These are phyloP conservation scores for Vitis hybrid DNA, from an alignment of 177 flowering plant genomes.

Conservation along the genomic window DNA sequence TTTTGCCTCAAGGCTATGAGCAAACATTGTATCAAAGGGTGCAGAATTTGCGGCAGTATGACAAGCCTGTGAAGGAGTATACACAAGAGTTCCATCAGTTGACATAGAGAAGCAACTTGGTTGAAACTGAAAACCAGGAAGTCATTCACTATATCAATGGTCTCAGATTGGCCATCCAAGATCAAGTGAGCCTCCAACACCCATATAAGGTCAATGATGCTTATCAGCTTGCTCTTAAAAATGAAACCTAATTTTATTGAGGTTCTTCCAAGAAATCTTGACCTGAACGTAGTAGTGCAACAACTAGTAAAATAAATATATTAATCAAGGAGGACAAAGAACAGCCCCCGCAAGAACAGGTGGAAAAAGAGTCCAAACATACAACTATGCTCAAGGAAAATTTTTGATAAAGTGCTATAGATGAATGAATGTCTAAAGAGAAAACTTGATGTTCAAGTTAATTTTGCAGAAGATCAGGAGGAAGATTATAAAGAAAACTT, in stretches of 20 bases:
- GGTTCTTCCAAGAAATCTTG: background rate
- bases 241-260: background rate
- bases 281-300: background rate
- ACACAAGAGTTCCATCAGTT: background rate
- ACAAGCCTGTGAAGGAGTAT: background rate
- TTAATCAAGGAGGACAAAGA: background rate
- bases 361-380: background rate
- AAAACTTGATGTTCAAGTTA: background rate
- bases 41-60: background rate
- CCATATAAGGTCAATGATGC: background rate
- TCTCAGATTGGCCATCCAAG: background rate
- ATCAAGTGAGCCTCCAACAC: background rate
- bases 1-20: background rate
- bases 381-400: background rate
- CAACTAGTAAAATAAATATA: background rate
- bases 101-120: background rate
- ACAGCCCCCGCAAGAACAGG: background rate
- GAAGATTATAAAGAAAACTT: background rate
- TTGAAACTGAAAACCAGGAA: background rate
- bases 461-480: background rate
- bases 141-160: background rate
- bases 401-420: background rate
- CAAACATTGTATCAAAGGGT: background rate
- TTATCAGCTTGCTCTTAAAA: conserved; percentile 1
- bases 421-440: background rate